phyloP scores from a whole-genome alignment of 345 rosid genomes.

The Eucalyptus curtisii region DNA sequence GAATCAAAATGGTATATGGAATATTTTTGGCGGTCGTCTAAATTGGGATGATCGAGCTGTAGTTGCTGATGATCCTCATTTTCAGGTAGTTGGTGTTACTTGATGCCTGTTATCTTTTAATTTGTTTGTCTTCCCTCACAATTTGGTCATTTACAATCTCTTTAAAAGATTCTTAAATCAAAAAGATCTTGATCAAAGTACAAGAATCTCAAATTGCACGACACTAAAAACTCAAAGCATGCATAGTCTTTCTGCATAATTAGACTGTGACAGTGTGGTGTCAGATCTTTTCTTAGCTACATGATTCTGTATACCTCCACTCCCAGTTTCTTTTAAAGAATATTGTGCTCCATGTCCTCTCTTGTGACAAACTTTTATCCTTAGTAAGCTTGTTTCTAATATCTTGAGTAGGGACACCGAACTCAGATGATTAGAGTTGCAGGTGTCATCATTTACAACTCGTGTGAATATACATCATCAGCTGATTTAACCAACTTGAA shows the following conservation, averaged over 20 bases:
- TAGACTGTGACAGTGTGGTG: not conserved
- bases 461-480: not conserved
- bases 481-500: not conserved
- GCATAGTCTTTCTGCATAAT: not conserved
- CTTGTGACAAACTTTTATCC: not conserved
- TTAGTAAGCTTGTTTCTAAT: not conserved
- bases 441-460: not conserved
- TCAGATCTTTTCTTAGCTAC: not conserved
- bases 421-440: not conserved
- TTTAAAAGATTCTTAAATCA: not conserved
- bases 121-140: not conserved
- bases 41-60: constrained; percentile 94
- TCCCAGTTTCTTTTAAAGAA: not conserved
- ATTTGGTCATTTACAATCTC: not conserved
- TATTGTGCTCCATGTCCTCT: not conserved
- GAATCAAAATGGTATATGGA: constrained; percentile 90
- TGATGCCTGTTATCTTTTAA: not conserved
- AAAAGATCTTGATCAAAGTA: not conserved
- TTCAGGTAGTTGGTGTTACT: constrained; percentile 44
- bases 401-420: not conserved
- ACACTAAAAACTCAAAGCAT: not conserved
- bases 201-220: not conserved
- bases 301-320: not conserved
- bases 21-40: constrained; percentile 82
- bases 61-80: constrained; percentile 96